Evolutionary conservation across 306 rosid genomes (phyloP).

Genomic region (Dryas alaskensis): DNA sequence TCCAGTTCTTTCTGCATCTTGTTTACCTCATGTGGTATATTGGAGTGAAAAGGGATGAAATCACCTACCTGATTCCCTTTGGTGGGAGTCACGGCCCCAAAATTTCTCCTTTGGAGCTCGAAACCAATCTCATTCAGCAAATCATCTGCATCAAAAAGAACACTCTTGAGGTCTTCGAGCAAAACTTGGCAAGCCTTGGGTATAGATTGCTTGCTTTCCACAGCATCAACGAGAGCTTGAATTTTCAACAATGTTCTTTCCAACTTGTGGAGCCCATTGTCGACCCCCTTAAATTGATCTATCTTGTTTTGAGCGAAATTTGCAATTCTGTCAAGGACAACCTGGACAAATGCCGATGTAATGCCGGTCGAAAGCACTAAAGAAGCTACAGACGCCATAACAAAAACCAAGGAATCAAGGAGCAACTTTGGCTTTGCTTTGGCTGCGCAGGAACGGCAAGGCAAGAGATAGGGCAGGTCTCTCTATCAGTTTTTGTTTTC

Average conservation of each 20-base stretch:
- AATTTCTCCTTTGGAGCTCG: neutral
- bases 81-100: neutral
- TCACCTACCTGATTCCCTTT: neutral
- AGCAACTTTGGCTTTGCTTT: too few species aligned
- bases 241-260: neutral
- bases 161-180: neutral
- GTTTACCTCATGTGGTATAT: neutral
- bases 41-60: neutral
- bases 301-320: neutral
- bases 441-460: too few species aligned
- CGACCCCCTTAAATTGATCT: neutral
- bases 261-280: neutral
- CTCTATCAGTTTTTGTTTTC: too few species aligned
- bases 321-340: neutral
- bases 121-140: neutral
- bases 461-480: too few species aligned
- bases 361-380: neutral
- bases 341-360: neutral
- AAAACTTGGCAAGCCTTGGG: neutral
- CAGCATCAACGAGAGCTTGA: neutral
- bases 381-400: neutral
- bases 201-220: neutral
- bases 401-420: too few species aligned
- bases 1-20: neutral
- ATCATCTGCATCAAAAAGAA: neutral